Evolutionary conservation across 768 basidiomycete genomes (phyloP).

Genomic region (Dioszegia aurantiaca): DNA sequence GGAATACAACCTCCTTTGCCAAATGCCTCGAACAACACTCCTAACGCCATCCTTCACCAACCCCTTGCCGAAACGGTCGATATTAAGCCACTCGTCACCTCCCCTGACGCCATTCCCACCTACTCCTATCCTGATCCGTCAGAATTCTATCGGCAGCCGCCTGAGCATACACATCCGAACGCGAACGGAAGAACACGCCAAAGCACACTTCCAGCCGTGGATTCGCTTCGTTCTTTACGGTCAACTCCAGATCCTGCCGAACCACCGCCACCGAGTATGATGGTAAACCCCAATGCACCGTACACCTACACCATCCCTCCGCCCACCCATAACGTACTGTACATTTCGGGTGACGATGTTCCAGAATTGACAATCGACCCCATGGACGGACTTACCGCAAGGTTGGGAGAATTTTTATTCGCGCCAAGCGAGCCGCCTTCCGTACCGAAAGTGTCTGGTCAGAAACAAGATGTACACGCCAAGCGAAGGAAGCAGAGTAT

Average conservation of each 20-base stretch:
- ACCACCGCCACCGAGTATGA: conserved; percentile 4
- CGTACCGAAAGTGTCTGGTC: neutral
- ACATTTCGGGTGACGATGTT: conserved; percentile 1
- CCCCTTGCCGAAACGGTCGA: neutral
- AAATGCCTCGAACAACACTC: neutral
- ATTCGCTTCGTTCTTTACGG: neutral
- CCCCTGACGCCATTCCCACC: neutral
- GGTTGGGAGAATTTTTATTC: conserved; percentile 43
- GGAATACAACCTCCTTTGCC: neutral
- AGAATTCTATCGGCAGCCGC: neutral
- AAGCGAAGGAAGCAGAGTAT: conserved; percentile 10
- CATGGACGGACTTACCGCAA: conserved; percentile 32
- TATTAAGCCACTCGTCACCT: neutral
- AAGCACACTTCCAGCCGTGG: neutral
- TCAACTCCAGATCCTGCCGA: conserved; percentile 1
- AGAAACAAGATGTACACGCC: neutral
- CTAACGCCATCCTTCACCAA: neutral
- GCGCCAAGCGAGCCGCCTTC: conserved; percentile 12
- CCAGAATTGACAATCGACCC: conserved; percentile 14
- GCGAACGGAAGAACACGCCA: neutral
- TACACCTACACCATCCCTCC: conserved; percentile 2
- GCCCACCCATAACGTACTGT: conserved; percentile 11
- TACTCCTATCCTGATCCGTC: neutral
- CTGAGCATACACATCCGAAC: neutral
- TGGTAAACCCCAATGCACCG: conserved; percentile 2